Conservation (phyloP, 495 filamentous ascomycete species). For the Neurospora hispaniola region DNA sequence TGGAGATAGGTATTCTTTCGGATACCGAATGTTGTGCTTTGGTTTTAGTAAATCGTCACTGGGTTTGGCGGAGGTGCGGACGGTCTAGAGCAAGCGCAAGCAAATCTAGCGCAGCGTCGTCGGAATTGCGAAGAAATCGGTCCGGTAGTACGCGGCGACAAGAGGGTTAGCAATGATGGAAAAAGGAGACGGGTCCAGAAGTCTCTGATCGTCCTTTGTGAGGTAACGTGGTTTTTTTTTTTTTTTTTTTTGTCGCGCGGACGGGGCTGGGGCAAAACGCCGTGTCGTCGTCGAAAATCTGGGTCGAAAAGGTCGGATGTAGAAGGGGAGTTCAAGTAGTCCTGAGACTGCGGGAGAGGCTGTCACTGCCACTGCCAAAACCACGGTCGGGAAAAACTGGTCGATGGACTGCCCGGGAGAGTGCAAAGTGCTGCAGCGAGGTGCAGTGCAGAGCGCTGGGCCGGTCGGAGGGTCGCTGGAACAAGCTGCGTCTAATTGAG, state of each 20-base stretch:
- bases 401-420: slow-evolving; percentile 5
- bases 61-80: slow-evolving; percentile 12
- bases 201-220: background rate
- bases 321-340: slow-evolving; percentile 8
- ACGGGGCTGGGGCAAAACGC: slow-evolving; percentile 5
- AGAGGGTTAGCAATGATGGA: slow-evolving; percentile 8
- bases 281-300: slow-evolving; percentile 7
- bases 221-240: slow-evolving; percentile 5
- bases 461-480: slow-evolving; percentile 14
- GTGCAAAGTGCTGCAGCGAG: slow-evolving; percentile 3
- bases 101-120: slow-evolving; percentile 10
- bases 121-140: slow-evolving; percentile 6
- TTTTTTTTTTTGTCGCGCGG: slow-evolving; percentile 1
- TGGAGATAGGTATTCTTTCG: slow-evolving; percentile 7
- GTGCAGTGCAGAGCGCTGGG: slow-evolving; percentile 12
- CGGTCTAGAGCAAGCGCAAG: slow-evolving; percentile 8
- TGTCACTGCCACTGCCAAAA: slow-evolving; percentile 8
- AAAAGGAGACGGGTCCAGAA: slow-evolving; percentile 2
- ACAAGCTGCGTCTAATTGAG: slow-evolving; percentile 15
- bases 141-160: slow-evolving; percentile 8
- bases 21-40: slow-evolving; percentile 10
- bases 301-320: background rate
- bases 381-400: slow-evolving; percentile 19
- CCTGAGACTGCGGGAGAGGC: slow-evolving; percentile 4
- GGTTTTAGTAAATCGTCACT: slow-evolving; percentile 19